phyloP scores from a whole-genome alignment of 2,329 filamentous ascomycete species.

The Alternaria sp. region DNA sequence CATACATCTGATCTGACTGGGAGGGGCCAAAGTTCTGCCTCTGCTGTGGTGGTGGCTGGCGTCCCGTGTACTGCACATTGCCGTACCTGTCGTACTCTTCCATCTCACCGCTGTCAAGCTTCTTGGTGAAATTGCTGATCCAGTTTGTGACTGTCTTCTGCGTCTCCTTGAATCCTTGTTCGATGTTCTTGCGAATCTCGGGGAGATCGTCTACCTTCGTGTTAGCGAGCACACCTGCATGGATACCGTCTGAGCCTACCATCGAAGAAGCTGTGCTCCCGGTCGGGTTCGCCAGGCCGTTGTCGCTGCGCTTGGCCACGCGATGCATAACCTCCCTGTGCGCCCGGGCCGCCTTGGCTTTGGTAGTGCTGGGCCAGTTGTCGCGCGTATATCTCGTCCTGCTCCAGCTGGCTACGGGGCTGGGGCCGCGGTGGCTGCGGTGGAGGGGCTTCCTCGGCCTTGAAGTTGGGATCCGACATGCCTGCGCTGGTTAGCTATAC shows the following conservation, averaged over 20 bases:
- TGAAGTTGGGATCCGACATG: conserved; percentile 64
- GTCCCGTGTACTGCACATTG: conserved; percentile 34
- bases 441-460: conserved; percentile 65
- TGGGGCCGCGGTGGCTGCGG: conserved; percentile 81
- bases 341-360: conserved; percentile 35
- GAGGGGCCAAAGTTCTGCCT: conserved; percentile 51
- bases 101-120: conserved; percentile 80
- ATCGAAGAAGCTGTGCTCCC: conserved; percentile 90
- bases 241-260: conserved; percentile 50
- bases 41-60: conserved; percentile 36
- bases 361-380: conserved; percentile 93
- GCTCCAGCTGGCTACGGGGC: conserved; percentile 81
- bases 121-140: conserved; percentile 92
- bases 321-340: conserved; percentile 37
- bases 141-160: conserved; percentile 92
- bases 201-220: conserved; percentile 81
- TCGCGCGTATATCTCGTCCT: conserved; percentile 89
- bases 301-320: conserved; percentile 53
- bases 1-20: conserved; percentile 51
- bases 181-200: conserved; percentile 89
- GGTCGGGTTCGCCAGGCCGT: conserved; percentile 64
- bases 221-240: not conserved
- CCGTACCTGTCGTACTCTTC: conserved; percentile 69
- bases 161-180: conserved; percentile 93
- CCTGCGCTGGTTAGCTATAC: conserved; percentile 43